phyloP scores from a whole-genome alignment of 2,329 filamentous ascomycete genomes.

The Venturiaceae sp. region DNA sequence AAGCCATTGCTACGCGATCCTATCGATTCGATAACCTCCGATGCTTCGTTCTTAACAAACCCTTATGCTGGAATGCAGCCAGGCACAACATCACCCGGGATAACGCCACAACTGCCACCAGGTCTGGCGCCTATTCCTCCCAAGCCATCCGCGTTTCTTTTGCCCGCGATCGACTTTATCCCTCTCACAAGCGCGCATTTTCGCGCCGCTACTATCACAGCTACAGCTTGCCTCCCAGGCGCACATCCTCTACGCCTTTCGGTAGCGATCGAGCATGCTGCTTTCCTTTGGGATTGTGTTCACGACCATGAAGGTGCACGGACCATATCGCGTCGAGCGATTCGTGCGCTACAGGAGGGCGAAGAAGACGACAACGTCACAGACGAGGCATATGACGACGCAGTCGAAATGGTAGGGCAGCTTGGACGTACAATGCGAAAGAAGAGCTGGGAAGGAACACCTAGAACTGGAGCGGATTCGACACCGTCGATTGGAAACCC shows the following conservation, averaged over 20 bases:
- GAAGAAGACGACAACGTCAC: constrained; percentile 89
- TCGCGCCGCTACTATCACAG: constrained; percentile 62
- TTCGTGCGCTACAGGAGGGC: constrained; percentile 84
- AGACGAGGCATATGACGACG: constrained; percentile 90
- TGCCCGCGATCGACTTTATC: constrained; percentile 72
- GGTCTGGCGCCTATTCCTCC: constrained; percentile 20
- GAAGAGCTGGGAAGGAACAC: constrained; percentile 24
- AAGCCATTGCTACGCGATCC: constrained; percentile 35
- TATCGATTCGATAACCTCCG: constrained; percentile 38
- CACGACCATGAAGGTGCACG: constrained; percentile 72
- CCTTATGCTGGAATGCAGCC: constrained; percentile 31
- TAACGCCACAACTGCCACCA: constrained; percentile 8
- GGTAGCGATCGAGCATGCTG: constrained; percentile 83
- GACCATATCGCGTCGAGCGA: constrained; percentile 68
- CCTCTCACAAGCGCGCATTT: constrained; percentile 77
- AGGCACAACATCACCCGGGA: constrained; percentile 27
- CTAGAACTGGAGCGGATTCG: background rate
- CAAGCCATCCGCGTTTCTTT: constrained; percentile 58
- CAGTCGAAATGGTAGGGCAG: constrained; percentile 76
- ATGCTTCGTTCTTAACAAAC: constrained; percentile 41
- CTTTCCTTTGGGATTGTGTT: constrained; percentile 87
- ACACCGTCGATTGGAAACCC: background rate
- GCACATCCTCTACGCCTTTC: constrained; percentile 84
- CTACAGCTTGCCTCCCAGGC: constrained; percentile 68
- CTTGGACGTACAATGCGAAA: constrained; percentile 84